A percentile compares a stretch with the other conserved stretches of the same genome.
These are phyloP conservation scores for Parathielavia appendiculata DNA, from an alignment of 495 filamentous ascomycete species.

Conservation along the genomic window DNA sequence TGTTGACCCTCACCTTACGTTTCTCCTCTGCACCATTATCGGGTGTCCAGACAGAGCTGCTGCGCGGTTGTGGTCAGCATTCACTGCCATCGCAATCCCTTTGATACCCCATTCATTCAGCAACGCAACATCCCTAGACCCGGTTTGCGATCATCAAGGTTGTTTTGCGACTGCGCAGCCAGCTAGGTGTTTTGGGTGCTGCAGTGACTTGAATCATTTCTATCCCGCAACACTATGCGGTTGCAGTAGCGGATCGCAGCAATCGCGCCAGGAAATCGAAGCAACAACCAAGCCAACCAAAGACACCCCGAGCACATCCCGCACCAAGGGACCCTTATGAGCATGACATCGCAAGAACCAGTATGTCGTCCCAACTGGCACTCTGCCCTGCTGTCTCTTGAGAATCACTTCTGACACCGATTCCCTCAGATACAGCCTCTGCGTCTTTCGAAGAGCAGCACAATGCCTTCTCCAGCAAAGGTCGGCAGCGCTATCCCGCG, in stretches of 20 bases:
- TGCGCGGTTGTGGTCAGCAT: conserved; percentile 12
- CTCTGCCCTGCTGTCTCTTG: not conserved
- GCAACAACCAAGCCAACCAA: not conserved
- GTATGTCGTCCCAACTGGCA: conserved; percentile 28
- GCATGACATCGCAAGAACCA: conserved; percentile 40
- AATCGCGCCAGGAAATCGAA: not conserved
- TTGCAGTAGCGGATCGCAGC: not conserved
- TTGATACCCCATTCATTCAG: not conserved
- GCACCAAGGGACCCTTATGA: not conserved
- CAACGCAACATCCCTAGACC: not conserved
- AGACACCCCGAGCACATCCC: not conserved
- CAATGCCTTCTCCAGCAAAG: conserved; percentile 43
- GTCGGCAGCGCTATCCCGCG: conserved; percentile 42
- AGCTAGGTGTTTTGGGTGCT: not conserved
- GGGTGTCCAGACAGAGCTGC: not conserved
- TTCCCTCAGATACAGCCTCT: conserved; percentile 48
- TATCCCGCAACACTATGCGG: not conserved
- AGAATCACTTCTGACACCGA: not conserved
- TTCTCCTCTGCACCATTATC: conserved; percentile 7
- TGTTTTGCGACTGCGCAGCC: not conserved
- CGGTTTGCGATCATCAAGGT: not conserved
- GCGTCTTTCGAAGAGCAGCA: conserved; percentile 53
- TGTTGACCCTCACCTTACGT: conserved; percentile 5
- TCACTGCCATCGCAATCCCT: not conserved
- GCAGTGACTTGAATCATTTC: not conserved